These are phyloP conservation scores for Lactarius sanguifluus DNA, from an alignment of 768 basidiomycete genomes.

Conservation along the genomic window DNA sequence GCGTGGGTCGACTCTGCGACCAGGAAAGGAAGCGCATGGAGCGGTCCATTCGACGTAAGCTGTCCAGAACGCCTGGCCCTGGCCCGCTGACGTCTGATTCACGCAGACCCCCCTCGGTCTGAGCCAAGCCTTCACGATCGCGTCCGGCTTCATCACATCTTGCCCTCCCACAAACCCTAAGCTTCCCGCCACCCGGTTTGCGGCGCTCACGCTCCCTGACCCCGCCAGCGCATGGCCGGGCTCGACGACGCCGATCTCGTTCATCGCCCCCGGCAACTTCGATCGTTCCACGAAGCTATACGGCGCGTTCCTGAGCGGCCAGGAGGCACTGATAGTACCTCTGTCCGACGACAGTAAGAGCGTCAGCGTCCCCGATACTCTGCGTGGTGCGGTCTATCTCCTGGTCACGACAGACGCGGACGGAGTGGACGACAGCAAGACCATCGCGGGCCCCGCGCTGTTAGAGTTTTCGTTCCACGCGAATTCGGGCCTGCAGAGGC, in stretches of 20 bases:
- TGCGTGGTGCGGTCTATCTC: conserved; percentile 24
- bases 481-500: neutral
- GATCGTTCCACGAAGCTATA: conserved; percentile 19
- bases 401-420: conserved; percentile 21
- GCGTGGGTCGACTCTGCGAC: conserved; percentile 58
- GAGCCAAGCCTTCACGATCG: conserved; percentile 44
- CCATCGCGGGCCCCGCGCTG: conserved; percentile 27
- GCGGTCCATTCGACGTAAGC: conserved; percentile 51
- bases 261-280: neutral
- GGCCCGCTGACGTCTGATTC: conserved; percentile 31
- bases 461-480: conserved; percentile 28
- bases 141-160: conserved; percentile 46
- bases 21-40: conserved; percentile 52
- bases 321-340: conserved; percentile 26
- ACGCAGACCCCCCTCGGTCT: conserved; percentile 42
- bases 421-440: conserved; percentile 24
- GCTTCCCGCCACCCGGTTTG: conserved; percentile 52
- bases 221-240: conserved; percentile 24
- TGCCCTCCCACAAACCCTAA: conserved; percentile 56
- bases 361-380: conserved; percentile 20
- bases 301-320: conserved; percentile 27
- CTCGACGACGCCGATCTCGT: conserved; percentile 17
- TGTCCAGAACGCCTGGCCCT: neutral
- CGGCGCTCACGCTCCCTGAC: conserved; percentile 41
- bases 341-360: conserved; percentile 16